Conservation (phyloP, 768 basidiomycete genomes). For the Suillus occidentalis region DNA sequence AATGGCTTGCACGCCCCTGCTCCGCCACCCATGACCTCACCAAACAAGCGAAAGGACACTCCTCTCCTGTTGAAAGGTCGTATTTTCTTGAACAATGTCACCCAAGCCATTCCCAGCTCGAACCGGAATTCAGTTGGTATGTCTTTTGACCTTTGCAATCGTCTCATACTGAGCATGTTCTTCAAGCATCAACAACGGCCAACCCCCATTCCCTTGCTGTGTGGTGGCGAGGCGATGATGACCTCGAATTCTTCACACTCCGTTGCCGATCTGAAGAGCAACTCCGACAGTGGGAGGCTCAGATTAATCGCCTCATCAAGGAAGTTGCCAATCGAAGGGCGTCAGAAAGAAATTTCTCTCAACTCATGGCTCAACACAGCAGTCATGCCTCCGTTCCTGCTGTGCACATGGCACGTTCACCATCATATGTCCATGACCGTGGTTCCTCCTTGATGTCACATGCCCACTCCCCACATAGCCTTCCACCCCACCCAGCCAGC, state of each 20-base stretch:
- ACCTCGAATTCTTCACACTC: conserved; percentile 90
- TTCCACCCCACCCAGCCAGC: conserved; percentile 33
- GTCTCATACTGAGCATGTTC: conserved; percentile 3
- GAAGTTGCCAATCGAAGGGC: conserved; percentile 70
- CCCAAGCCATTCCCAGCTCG: conserved; percentile 65
- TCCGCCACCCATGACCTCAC: conserved; percentile 49
- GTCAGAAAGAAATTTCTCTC: conserved; percentile 61
- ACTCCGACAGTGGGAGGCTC: conserved; percentile 87
- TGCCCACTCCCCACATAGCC: conserved; percentile 30
- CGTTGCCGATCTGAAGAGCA: conserved; percentile 93
- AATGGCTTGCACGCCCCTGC: conserved; percentile 44
- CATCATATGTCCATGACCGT: conserved; percentile 37
- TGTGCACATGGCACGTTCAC: conserved; percentile 33
- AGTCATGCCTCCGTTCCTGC: conserved; percentile 43
- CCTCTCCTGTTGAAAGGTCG: conserved; percentile 91
- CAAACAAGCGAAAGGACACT: conserved; percentile 72
- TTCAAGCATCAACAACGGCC: conserved; percentile 46
- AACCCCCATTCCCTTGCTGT: conserved; percentile 81
- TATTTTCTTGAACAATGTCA: conserved; percentile 96
- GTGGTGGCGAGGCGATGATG: conserved; percentile 94
- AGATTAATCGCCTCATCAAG: conserved; percentile 85
- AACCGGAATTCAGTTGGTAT: conserved; percentile 60
- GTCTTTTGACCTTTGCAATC: conserved; percentile 25
- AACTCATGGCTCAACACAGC: conserved; percentile 41
- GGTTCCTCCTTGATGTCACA: conserved; percentile 37